Conservation (phyloP, 495 filamentous ascomycete genomes). For the Talaromyces stipitatus region DNA sequence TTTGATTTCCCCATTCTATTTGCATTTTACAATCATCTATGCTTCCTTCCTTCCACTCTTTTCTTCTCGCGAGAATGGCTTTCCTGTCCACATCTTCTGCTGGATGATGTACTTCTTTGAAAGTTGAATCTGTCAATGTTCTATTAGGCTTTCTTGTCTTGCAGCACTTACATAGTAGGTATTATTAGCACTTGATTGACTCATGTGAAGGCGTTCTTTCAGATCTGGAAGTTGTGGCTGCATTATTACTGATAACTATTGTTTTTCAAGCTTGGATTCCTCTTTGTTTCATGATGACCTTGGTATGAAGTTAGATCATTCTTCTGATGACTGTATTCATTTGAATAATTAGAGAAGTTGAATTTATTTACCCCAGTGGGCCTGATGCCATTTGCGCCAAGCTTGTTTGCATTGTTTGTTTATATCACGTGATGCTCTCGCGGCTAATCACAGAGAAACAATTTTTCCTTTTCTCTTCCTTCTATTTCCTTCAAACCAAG, state of each 20-base stretch:
- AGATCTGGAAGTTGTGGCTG: slow-evolving; percentile 5
- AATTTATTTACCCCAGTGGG: too few species aligned
- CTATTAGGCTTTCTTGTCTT: slow-evolving; percentile 7
- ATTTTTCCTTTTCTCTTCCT: slow-evolving; percentile 18
- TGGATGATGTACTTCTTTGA: background rate
- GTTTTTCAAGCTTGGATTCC: slow-evolving; percentile 12
- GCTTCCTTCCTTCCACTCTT: background rate
- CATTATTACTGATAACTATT: background rate
- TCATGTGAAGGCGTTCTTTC: slow-evolving; percentile 7
- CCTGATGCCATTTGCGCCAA: background rate
- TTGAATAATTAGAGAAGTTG: too few species aligned
- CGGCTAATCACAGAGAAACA: slow-evolving; percentile 26
- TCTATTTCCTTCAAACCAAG: slow-evolving; percentile 9
- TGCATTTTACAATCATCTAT: background rate
- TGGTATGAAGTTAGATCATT: background rate
- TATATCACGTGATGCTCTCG: slow-evolving; percentile 22
- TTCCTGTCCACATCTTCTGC: background rate
- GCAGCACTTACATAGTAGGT: background rate
- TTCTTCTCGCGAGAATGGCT: background rate
- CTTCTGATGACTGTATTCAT: background rate
- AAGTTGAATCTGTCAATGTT: slow-evolving; percentile 4
- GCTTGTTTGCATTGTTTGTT: slow-evolving; percentile 6
- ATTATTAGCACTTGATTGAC: slow-evolving; percentile 11
- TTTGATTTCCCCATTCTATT: background rate
- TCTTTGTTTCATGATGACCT: slow-evolving; percentile 9